phyloP scores from a whole-genome alignment of 1,284 basidiomycete species.

The Cryptococcus sp. region DNA sequence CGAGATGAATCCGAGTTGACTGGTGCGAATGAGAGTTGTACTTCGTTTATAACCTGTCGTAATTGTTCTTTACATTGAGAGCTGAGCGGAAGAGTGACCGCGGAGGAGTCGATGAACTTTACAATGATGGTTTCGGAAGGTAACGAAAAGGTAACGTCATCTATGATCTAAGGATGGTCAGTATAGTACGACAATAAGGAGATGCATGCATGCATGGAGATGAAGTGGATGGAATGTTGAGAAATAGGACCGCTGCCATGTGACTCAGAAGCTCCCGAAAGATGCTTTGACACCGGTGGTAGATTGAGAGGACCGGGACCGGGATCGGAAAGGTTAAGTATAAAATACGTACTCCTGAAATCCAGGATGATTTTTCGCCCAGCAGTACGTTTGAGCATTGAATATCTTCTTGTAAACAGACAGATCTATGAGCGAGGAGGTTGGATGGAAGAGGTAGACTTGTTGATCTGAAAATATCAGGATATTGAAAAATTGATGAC shows the following conservation, averaged over 20 bases:
- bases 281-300: not conserved
- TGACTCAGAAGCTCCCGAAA: not conserved
- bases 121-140: constrained; percentile 32
- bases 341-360: constrained; percentile 33
- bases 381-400: constrained; percentile 45
- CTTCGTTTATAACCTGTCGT: constrained; percentile 41
- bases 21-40: constrained; percentile 43
- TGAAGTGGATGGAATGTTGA: not conserved
- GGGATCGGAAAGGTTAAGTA: not conserved
- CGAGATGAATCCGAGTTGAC: constrained; percentile 18
- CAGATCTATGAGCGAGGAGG: constrained; percentile 42
- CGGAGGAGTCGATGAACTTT: constrained; percentile 41
- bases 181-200: not conserved
- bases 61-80: constrained; percentile 26
- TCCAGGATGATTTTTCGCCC: constrained; percentile 48
- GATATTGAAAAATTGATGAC: not conserved
- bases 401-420: constrained; percentile 44
- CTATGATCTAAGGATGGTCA: constrained; percentile 25
- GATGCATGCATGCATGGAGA: not conserved
- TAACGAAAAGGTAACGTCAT: constrained; percentile 47
- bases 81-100: constrained; percentile 29
- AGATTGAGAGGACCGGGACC: not conserved
- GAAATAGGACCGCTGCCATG: not conserved
- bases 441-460: constrained; percentile 44
- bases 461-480: constrained; percentile 18